A percentile compares a stretch with the other conserved stretches of the same genome.
phyloP scores from a whole-genome alignment of 23 red algal genomes.

The Gracilaria gracilis region DNA sequence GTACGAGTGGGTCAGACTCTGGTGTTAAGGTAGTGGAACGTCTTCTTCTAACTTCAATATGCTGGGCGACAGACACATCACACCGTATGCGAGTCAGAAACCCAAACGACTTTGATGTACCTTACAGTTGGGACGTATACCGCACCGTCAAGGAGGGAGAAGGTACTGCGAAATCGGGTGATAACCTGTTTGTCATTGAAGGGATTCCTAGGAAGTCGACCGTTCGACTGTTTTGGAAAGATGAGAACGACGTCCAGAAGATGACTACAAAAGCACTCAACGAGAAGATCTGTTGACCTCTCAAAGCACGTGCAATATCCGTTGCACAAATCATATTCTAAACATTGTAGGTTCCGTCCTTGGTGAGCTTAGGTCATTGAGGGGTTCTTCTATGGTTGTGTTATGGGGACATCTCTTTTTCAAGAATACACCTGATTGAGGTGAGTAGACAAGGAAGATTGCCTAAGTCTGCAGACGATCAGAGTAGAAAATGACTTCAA shows the following conservation, averaged over 20 bases:
- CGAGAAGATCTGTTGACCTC: neutral
- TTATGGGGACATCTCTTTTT: too few species aligned
- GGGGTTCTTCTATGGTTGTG: too few species aligned
- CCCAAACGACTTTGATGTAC: neutral
- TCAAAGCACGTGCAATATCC: too few species aligned
- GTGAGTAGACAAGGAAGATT: too few species aligned
- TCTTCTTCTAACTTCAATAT: slow-evolving; percentile 1
- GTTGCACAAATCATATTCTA: too few species aligned
- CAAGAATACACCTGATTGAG: too few species aligned
- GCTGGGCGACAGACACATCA: neutral
- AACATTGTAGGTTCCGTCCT: too few species aligned
- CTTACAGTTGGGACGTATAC: slow-evolving; percentile 1
- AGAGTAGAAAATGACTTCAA: too few species aligned
- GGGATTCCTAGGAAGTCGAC: neutral
- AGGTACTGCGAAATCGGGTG: neutral
- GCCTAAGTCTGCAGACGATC: too few species aligned
- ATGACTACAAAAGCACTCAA: neutral
- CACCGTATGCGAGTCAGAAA: slow-evolving; percentile 6
- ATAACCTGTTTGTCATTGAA: neutral
- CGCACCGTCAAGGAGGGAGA: neutral
- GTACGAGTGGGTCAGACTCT: neutral
- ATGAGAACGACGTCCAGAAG: neutral
- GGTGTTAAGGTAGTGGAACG: neutral
- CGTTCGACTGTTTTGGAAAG: neutral
- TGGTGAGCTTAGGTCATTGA: too few species aligned